These are phyloP conservation scores for Nakazawaea wickerhamii DNA, from an alignment of 805 yeast genomes.

Conservation along the genomic window DNA sequence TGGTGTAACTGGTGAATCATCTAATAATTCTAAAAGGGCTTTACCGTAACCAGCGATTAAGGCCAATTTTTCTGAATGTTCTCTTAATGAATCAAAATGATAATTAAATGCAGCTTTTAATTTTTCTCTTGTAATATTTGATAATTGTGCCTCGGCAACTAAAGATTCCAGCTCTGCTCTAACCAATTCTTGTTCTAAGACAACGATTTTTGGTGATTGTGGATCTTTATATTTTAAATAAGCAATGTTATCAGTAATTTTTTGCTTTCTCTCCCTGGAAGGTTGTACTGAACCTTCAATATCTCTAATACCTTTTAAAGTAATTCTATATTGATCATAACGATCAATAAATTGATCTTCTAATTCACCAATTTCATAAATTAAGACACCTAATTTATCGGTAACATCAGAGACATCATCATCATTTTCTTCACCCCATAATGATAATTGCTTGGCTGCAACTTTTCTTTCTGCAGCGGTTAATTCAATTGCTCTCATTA, in stretches of 20 bases:
- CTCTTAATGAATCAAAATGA: conserved; percentile 94
- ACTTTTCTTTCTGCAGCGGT: conserved; percentile 92
- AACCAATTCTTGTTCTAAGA: conserved; percentile 96
- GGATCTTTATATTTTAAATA: conserved; percentile 98
- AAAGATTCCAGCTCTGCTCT: conserved; percentile 99
- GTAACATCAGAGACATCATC: conserved; percentile 96
- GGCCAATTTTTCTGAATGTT: conserved; percentile 92
- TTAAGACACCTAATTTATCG: conserved; percentile 92
- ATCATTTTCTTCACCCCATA: conserved; percentile 98
- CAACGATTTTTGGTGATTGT: conserved; percentile 90
- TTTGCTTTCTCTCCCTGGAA: conserved; percentile 95
- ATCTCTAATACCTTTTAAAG: conserved; percentile 90
- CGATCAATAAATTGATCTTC: conserved; percentile 98
- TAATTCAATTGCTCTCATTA: conserved; percentile 88
- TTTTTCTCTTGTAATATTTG: conserved; percentile 97
- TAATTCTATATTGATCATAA: conserved; percentile 96
- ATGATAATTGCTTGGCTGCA: conserved; percentile 93
- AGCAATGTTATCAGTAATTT: conserved; percentile 96
- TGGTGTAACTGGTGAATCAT: conserved; percentile 96
- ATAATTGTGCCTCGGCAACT: conserved; percentile 98
- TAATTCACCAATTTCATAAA: conserved; percentile 94
- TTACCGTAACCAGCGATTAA: conserved; percentile 98
- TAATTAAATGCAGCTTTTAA: conserved; percentile 95
- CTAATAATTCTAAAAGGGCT: conserved; percentile 91
- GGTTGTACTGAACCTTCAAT: conserved; percentile 98